These are phyloP conservation scores for Miscanthus sacchariflorus DNA, from an alignment of 202 grass and related monocot species.

Conservation along the genomic window DNA sequence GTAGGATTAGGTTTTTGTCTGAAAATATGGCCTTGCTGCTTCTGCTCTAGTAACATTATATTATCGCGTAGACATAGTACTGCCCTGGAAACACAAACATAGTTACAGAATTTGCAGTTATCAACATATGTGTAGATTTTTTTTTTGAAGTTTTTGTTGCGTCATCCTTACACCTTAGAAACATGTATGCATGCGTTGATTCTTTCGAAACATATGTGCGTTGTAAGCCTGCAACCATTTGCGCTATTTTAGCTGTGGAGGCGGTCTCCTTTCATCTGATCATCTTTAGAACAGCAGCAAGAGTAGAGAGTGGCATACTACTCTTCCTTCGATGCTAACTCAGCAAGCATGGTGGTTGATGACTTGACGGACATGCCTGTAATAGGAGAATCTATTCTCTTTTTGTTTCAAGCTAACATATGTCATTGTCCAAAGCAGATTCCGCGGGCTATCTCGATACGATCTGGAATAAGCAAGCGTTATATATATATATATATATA, in stretches of 20 bases:
- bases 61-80: too few relatives aligned
- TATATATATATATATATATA: too few relatives aligned
- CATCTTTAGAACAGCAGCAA: background rate
- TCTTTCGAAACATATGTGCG: too few relatives aligned
- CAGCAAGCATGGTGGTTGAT: background rate
- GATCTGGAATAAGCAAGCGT: too few relatives aligned
- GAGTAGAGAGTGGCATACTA: background rate
- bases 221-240: background rate
- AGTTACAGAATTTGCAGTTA: background rate
- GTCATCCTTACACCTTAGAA: too few relatives aligned
- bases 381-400: too few relatives aligned
- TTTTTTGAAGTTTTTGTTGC: too few relatives aligned
- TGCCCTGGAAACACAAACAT: too few relatives aligned
- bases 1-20: slow-evolving; percentile 12
- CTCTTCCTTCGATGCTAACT: background rate
- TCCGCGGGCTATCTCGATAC: too few relatives aligned
- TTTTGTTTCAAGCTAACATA: too few relatives aligned
- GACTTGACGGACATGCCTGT: background rate
- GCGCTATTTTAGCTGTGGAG: background rate
- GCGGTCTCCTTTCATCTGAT: background rate
- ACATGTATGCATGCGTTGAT: background rate
- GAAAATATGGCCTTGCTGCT: background rate
- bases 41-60: too few relatives aligned
- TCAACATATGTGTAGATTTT: background rate
- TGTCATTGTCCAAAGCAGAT: background rate